Conservation (phyloP, 2,329 filamentous ascomycete genomes). For the Phialophora tarda region DNA sequence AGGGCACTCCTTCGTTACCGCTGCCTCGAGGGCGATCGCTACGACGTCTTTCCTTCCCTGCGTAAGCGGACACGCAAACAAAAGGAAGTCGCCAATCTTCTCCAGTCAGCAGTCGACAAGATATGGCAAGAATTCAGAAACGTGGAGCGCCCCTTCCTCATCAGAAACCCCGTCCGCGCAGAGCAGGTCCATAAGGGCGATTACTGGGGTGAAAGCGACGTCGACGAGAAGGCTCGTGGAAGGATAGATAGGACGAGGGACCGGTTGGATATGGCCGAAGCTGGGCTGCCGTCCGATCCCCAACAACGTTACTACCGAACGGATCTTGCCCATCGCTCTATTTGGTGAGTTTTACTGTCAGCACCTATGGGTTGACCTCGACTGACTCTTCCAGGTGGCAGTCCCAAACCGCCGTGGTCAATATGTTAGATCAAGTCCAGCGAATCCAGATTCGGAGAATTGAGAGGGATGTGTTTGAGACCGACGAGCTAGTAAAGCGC, state of each 20-base stretch:
- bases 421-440: conserved; percentile 34
- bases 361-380: neutral
- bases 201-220: conserved; percentile 33
- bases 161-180: conserved; percentile 27
- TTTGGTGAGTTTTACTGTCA: conserved; percentile 23
- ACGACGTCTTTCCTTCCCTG: conserved; percentile 28
- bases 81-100: conserved; percentile 24
- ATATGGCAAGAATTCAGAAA: conserved; percentile 37
- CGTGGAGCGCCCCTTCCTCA: conserved; percentile 35
- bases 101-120: conserved; percentile 31
- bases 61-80: conserved; percentile 25
- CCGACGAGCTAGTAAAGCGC: conserved; percentile 33
- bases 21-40: conserved; percentile 33
- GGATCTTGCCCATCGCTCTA: conserved; percentile 34
- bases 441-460: conserved; percentile 38
- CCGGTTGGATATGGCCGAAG: conserved; percentile 32
- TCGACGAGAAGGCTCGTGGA: conserved; percentile 28
- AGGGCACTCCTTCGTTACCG: conserved; percentile 31
- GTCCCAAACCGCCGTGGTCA: conserved; percentile 24
- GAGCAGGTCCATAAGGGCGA: conserved; percentile 30
- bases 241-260: conserved; percentile 23
- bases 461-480: conserved; percentile 35
- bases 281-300: conserved; percentile 27
- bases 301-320: conserved; percentile 35
- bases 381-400: conserved; percentile 31